These are phyloP conservation scores for Pseudopediastrum boryanum DNA, from an alignment of 139 green algal genomes.

Conservation along the genomic window DNA sequence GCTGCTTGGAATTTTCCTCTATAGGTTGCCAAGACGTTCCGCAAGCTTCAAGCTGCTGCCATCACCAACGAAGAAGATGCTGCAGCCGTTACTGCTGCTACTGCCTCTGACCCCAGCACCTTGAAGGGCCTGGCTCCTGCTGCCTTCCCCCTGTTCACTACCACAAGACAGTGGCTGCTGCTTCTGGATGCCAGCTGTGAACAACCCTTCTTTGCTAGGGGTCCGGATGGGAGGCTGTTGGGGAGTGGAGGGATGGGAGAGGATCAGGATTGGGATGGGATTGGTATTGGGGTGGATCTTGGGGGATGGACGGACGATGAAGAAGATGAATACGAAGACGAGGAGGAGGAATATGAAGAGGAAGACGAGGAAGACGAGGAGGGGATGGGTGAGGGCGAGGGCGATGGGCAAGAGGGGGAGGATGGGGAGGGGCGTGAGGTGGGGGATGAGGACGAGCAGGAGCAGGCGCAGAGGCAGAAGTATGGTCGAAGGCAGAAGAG, in stretches of 20 bases:
- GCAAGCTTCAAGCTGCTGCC: conserved; percentile 60
- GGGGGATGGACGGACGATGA: conserved; percentile 28
- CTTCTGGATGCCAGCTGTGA: conserved; percentile 70
- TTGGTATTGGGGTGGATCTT: conserved; percentile 35
- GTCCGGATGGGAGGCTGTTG: conserved; percentile 4
- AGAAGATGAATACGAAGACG: conserved; percentile 17
- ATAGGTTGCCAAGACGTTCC: conserved; percentile 68
- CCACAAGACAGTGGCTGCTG: conserved; percentile 54
- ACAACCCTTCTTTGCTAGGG: conserved; percentile 71
- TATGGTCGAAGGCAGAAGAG: no score
- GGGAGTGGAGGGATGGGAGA: conserved; percentile 4
- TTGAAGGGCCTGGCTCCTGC: conserved; percentile 57
- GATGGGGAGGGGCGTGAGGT: not conserved
- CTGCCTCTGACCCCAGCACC: not conserved
- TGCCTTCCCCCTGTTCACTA: conserved; percentile 83
- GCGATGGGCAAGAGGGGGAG: conserved; percentile 14
- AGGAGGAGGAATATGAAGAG: conserved; percentile 1
- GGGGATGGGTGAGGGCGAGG: not conserved
- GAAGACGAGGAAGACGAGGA: not conserved
- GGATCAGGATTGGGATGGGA: conserved; percentile 29
- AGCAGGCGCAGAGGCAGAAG: not conserved
- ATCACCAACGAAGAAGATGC: conserved; percentile 22
- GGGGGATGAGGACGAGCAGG: conserved; percentile 3
- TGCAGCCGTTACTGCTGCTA: conserved; percentile 22
- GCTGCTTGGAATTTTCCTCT: not conserved